Evolutionary conservation across 2,329 filamentous ascomycete genomes (phyloP).

Genomic region (Phaeosphaeriaceae sp.): DNA sequence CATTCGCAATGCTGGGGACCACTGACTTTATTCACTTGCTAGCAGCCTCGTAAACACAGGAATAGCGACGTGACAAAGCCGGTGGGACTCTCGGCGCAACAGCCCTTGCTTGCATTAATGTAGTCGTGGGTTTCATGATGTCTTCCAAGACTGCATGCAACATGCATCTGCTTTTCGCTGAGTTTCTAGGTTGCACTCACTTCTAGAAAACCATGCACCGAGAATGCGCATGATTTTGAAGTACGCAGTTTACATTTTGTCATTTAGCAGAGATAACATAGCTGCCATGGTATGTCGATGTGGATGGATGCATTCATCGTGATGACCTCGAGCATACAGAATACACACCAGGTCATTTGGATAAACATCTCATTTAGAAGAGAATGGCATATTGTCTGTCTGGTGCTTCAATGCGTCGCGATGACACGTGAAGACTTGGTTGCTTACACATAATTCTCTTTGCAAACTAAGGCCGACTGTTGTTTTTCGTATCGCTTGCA

Average conservation of each 20-base stretch:
- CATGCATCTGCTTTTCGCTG: background rate
- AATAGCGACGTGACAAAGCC: background rate
- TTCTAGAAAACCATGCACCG: background rate
- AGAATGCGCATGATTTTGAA: background rate
- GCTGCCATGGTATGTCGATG: background rate
- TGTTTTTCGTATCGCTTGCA: background rate
- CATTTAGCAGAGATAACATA: background rate
- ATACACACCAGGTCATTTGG: background rate
- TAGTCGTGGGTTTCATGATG: background rate
- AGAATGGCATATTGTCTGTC: background rate
- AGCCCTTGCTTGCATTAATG: background rate
- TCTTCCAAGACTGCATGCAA: background rate
- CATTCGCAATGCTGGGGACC: background rate
- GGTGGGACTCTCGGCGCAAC: background rate
- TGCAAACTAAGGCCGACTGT: background rate
- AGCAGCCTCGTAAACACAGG: background rate
- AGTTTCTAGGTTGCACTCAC: background rate
- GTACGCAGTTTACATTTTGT: background rate
- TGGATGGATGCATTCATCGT: background rate
- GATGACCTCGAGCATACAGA: background rate
- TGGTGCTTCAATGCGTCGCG: background rate
- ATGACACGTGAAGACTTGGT: background rate
- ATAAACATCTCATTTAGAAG: background rate
- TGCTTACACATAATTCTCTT: background rate
- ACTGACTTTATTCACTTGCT: background rate